A percentile compares a stretch with the other conserved stretches of the same genome.
Conservation (phyloP, 1,284 basidiomycete species). For the Laetiporus sulphureus region DNA sequence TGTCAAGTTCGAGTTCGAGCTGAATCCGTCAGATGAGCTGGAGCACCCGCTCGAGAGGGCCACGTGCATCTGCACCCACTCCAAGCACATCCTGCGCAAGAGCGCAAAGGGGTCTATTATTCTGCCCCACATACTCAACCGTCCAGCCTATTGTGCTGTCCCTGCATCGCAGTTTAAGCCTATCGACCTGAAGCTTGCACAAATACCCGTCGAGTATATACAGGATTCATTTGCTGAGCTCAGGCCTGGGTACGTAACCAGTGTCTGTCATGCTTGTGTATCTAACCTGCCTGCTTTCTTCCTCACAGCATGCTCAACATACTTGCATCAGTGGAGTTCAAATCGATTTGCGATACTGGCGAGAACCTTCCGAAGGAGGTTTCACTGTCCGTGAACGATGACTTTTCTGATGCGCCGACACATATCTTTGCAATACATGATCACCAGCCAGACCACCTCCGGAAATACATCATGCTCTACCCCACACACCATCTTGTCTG, state of each 20-base stretch:
- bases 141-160: constrained; percentile 25
- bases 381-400: constrained; percentile 22
- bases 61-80: too few species aligned
- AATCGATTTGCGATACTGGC: constrained; percentile 10
- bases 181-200: constrained; percentile 27
- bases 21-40: too few species aligned
- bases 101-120: too few species aligned
- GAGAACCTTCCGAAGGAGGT: constrained; percentile 7
- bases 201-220: constrained; percentile 30
- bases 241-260: constrained; percentile 26
- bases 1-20: too few species aligned
- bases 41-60: too few species aligned
- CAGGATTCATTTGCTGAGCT: constrained; percentile 25
- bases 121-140: constrained; percentile 29
- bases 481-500: constrained; percentile 50
- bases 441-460: constrained; percentile 15
- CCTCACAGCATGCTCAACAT: constrained; percentile 1
- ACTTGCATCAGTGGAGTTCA: not conserved
- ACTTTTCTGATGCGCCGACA: constrained; percentile 36
- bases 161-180: constrained; percentile 20
- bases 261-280: not conserved
- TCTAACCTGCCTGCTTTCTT: too few species aligned
- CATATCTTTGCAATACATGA: constrained; percentile 48
- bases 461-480: constrained; percentile 38
- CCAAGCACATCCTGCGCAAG: too few species aligned